A percentile compares a stretch with the other conserved stretches of the same genome.
Conservation (phyloP, 345 rosid genomes). For the Gossypium ekmanianum region DNA sequence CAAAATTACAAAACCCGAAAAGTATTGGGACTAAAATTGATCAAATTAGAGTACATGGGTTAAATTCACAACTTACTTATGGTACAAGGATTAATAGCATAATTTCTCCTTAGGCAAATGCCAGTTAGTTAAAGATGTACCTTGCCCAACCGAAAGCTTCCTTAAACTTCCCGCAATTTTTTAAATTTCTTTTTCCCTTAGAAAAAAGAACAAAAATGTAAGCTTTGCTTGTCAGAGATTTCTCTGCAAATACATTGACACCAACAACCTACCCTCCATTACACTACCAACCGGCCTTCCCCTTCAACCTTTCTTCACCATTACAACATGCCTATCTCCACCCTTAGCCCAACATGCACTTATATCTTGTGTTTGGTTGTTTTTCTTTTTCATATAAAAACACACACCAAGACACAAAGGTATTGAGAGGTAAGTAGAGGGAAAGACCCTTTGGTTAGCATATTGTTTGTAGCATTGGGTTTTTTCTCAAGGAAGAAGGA, state of each 20-base stretch:
- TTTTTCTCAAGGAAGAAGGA: not conserved
- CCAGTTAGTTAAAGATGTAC: slow-evolving; percentile 41
- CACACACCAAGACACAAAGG: slow-evolving; percentile 7
- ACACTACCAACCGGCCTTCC: slow-evolving; percentile 60
- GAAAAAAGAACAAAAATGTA: not conserved
- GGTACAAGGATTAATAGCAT: no score
- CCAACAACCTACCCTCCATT: slow-evolving; percentile 4
- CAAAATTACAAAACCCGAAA: no score
- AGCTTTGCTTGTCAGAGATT: slow-evolving; percentile 30
- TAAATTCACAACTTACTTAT: no score
- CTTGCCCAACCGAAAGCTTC: slow-evolving; percentile 45
- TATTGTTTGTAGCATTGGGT: slow-evolving; percentile 15
- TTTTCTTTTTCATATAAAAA: slow-evolving; percentile 24
- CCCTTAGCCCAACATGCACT: slow-evolving; percentile 12
- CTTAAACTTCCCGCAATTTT: slow-evolving; percentile 66
- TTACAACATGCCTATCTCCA: not conserved
- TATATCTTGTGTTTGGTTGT: slow-evolving; percentile 11
- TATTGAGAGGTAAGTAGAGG: not conserved
- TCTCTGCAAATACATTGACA: slow-evolving; percentile 23
- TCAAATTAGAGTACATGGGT: no score
- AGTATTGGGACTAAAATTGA: no score
- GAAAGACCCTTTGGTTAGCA: not conserved
- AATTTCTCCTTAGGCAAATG: no score
- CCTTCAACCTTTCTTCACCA: slow-evolving; percentile 21
- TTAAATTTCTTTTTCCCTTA: slow-evolving; percentile 13